Evolutionary conservation across 768 basidiomycete genomes (phyloP), one percentile per base, ranked within the genome.

Genomic region (Boletus edulis): DNA sequence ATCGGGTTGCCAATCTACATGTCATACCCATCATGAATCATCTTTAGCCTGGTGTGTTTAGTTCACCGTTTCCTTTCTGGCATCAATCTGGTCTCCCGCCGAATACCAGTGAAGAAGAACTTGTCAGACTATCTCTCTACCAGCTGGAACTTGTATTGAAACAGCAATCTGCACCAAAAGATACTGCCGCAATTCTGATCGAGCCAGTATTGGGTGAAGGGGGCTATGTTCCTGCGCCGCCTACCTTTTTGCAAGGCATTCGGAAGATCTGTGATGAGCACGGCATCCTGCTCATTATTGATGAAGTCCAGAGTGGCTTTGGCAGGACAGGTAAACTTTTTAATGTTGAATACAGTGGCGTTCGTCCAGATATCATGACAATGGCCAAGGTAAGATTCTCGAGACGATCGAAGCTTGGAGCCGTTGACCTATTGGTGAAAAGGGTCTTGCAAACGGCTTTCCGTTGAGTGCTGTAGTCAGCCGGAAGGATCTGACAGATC

Each of bases 191-290:
- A n/a, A 87, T 98, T 65, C 73, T 98, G 59, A 73, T 98, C 40
- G 96, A 98, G 76, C 91, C 96, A 40, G 87, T 98, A 1, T 78
- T 98, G 31, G 95, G 94, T 24, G 96, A 98, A 72, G 96, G 96
- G 35, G 96, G 96, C 2, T 98, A 98, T 71, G 90, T 97, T 15
- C 86, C 91, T 29, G 91, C 94, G 0, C 91, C 94, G 0, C 66
- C 82, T 1, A 81, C 82, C 20, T 98, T 90, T 76, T 71, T 98
- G 55, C 78, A 81, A 44, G 92, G 91, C 20, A 72, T 98, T 43
- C 78, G 94, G 56, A 77, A 78, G 49, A 78, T 94, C n/a, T 98
- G 95, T 71, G 92, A 97, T 67, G 78, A 87, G 68, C 78, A 98
- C 67, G 84, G 80, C 10, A 90, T 98, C 46, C 68, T 98, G 53